A percentile compares a stretch with the other conserved stretches of the same genome.
Evolutionary conservation across 306 rosid genomes (phyloP).

Genomic region (Rosa rugosa): DNA sequence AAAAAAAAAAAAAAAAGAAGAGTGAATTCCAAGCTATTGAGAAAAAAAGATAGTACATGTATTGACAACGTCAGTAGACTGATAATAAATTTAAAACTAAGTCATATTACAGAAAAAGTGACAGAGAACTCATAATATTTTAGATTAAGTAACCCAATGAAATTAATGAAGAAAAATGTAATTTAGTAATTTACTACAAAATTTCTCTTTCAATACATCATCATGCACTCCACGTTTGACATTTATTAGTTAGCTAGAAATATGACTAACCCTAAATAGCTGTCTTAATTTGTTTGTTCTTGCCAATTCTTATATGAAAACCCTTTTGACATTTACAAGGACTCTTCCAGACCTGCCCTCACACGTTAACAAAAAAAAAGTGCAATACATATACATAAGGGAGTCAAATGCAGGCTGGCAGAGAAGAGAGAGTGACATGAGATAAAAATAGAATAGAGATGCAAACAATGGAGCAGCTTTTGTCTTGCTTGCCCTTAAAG

Average conservation of each 20-base stretch:
- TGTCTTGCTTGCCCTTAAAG: slow-evolving; percentile 30
- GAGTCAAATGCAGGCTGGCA: slow-evolving; percentile 18
- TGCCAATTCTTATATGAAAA: neutral
- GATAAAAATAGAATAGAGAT: neutral
- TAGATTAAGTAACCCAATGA: neutral
- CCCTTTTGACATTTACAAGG: neutral
- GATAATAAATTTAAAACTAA: neutral
- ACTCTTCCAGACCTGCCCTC: neutral
- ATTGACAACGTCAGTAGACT: neutral
- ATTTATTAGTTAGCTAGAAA: neutral
- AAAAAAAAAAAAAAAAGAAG: too few relatives aligned
- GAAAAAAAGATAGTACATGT: neutral
- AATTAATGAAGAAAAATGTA: neutral
- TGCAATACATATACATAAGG: neutral
- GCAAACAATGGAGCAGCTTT: slow-evolving; percentile 16
- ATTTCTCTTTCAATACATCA: neutral
- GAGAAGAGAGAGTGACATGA: neutral
- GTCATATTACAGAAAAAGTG: neutral
- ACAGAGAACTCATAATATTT: neutral
- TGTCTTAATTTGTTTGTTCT: neutral
- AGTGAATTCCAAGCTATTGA: neutral
- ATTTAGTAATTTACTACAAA: neutral
- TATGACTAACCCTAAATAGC: neutral
- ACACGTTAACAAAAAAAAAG: neutral
- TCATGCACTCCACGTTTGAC: neutral